Conservation (phyloP, 306 rosid species). For the Notholithocarpus densiflorus region DNA sequence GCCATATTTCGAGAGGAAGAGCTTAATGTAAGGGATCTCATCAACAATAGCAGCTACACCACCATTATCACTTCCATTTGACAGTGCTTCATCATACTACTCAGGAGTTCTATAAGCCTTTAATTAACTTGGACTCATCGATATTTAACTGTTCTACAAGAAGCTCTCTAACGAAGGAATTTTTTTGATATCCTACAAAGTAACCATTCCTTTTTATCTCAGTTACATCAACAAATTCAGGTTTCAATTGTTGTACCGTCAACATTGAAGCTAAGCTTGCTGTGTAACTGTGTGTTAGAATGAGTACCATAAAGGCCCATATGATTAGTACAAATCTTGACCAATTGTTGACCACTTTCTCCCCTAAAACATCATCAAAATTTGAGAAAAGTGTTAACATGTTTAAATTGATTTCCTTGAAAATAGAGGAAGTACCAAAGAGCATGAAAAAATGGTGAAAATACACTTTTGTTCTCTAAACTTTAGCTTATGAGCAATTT, state of each 20-base stretch:
- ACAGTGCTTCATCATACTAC: constrained; percentile 11
- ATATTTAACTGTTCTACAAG: not conserved
- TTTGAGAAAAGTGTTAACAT: no score
- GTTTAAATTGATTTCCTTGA: no score
- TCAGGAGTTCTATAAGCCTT: not conserved
- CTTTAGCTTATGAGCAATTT: no score
- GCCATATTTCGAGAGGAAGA: constrained; percentile 1
- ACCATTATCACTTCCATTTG: constrained; percentile 23
- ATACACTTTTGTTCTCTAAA: no score
- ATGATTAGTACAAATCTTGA: constrained; percentile 28
- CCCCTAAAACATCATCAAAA: constrained; percentile 11
- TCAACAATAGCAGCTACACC: constrained; percentile 28
- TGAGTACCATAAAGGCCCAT: constrained; percentile 36
- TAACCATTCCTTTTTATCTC: constrained; percentile 11
- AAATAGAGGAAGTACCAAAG: no score
- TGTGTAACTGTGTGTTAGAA: constrained; percentile 41
- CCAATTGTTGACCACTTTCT: constrained; percentile 28
- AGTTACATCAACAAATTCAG: constrained; percentile 1
- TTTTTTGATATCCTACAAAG: constrained; percentile 9
- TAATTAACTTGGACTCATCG: not conserved
- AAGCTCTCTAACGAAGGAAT: not conserved
- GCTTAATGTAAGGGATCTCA: constrained; percentile 14
- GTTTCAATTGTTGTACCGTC: constrained; percentile 30
- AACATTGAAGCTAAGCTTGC: constrained; percentile 30
- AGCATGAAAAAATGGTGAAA: no score